Conservation (phyloP, 1,284 basidiomycete genomes). For the Ceratobasidium sp. region DNA sequence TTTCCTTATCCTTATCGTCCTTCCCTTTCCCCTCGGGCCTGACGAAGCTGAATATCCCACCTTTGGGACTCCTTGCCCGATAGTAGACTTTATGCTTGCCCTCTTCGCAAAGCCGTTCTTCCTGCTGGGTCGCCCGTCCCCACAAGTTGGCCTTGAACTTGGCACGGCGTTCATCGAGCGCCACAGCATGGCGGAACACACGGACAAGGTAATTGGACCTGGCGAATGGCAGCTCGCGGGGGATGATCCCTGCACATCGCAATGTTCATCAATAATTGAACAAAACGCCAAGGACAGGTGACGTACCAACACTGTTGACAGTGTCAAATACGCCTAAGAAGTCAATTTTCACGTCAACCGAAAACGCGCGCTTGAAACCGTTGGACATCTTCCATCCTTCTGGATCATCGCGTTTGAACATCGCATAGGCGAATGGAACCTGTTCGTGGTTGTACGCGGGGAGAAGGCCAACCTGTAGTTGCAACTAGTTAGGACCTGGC, state of each 20-base stretch:
- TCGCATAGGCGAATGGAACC: slow-evolving; percentile 45
- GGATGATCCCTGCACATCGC: slow-evolving; percentile 62
- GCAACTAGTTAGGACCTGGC: neutral
- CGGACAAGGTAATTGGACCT: slow-evolving; percentile 62
- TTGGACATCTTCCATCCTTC: slow-evolving; percentile 40
- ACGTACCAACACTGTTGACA: slow-evolving; percentile 43
- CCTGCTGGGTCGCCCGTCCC: slow-evolving; percentile 2
- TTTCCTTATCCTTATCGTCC: neutral
- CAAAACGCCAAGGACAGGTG: no score
- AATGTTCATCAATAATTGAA: neutral
- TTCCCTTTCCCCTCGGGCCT: neutral
- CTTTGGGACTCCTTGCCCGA: neutral
- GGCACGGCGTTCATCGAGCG: slow-evolving; percentile 68
- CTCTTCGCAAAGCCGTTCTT: neutral
- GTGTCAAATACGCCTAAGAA: slow-evolving; percentile 42
- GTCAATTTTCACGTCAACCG: slow-evolving; percentile 42
- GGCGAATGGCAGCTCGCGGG: slow-evolving; percentile 64
- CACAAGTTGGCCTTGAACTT: slow-evolving; percentile 64
- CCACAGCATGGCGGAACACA: slow-evolving; percentile 68
- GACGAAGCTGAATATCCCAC: neutral
- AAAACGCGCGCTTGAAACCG: slow-evolving; percentile 38
- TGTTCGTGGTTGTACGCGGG: slow-evolving; percentile 45
- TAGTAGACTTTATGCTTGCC: neutral
- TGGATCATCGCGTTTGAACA: slow-evolving; percentile 29
- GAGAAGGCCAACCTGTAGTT: slow-evolving; percentile 45